Conservation (phyloP, 1,284 basidiomycete species). For the Agaricales sp. region DNA sequence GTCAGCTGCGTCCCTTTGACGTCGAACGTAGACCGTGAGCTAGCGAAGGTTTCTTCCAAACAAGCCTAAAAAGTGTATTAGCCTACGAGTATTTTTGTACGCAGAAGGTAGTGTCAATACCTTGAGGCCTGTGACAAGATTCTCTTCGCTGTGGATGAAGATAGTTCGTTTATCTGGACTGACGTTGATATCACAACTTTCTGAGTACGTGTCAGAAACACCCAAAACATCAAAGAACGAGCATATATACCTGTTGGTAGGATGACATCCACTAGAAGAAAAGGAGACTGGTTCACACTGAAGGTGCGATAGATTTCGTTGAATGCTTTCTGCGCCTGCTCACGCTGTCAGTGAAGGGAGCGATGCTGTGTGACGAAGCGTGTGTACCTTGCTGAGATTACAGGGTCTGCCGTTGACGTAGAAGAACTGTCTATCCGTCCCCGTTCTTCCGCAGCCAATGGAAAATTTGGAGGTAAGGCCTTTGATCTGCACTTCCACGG, state of each 20-base stretch:
- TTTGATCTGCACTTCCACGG: slow-evolving; percentile 45
- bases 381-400: slow-evolving; percentile 56
- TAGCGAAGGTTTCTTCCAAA: slow-evolving; percentile 56
- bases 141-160: slow-evolving; percentile 82
- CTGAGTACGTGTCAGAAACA: slow-evolving; percentile 25
- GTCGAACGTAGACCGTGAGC: slow-evolving; percentile 58
- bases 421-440: slow-evolving; percentile 86
- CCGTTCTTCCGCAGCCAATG: slow-evolving; percentile 61
- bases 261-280: slow-evolving; percentile 78
- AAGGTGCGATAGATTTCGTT: slow-evolving; percentile 87
- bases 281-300: slow-evolving; percentile 73
- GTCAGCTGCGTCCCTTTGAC: slow-evolving; percentile 2
- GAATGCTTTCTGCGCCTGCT: slow-evolving; percentile 72
- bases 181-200: slow-evolving; percentile 90
- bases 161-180: slow-evolving; percentile 96
- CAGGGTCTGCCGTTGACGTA: slow-evolving; percentile 93
- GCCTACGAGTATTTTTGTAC: slow-evolving; percentile 4
- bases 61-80: slow-evolving; percentile 25
- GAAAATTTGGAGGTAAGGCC: slow-evolving; percentile 78
- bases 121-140: slow-evolving; percentile 72
- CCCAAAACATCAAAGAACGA: not conserved
- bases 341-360: not conserved
- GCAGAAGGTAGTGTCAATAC: slow-evolving; percentile 26
- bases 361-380: not conserved
- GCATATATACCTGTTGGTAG: slow-evolving; percentile 60